Conservation (phyloP, 306 rosid species). For the Pyrus betulifolia region DNA sequence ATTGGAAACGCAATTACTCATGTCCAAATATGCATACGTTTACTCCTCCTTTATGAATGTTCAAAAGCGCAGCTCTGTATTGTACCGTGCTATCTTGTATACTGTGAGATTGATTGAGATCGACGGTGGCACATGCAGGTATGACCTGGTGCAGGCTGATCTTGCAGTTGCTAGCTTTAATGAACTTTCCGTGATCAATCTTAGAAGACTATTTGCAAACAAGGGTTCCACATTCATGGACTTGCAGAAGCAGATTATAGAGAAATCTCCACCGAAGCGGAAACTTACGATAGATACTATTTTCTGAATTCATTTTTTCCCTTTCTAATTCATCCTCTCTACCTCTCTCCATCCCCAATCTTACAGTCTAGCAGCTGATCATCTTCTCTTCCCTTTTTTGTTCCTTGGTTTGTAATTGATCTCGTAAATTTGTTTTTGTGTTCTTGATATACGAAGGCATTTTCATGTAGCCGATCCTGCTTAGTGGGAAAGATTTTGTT, state of each 20-base stretch:
- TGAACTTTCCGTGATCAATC: constrained; percentile 94
- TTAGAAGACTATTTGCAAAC: constrained; percentile 85
- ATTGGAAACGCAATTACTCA: neutral
- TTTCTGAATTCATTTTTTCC: constrained; percentile 33
- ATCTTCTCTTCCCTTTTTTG: neutral
- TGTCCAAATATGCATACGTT: neutral
- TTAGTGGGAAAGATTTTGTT: too few relatives aligned
- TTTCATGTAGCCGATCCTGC: too few relatives aligned
- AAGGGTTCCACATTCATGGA: constrained; percentile 92
- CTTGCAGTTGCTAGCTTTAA: constrained; percentile 83
- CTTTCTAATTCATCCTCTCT: neutral
- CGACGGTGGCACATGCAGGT: constrained; percentile 42
- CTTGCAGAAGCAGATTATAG: constrained; percentile 66
- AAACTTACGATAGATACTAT: constrained; percentile 80
- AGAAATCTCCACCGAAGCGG: constrained; percentile 75
- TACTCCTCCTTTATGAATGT: neutral
- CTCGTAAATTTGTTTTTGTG: neutral
- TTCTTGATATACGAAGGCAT: neutral
- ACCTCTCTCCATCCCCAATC: neutral
- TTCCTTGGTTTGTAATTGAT: neutral
- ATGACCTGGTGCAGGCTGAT: constrained; percentile 91
- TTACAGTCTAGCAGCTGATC: constrained; percentile 37
- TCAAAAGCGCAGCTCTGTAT: neutral
- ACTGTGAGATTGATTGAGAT: neutral
- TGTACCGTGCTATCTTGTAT: neutral